Conservation (phyloP, 306 rosid species). For the Neltuma alba region DNA sequence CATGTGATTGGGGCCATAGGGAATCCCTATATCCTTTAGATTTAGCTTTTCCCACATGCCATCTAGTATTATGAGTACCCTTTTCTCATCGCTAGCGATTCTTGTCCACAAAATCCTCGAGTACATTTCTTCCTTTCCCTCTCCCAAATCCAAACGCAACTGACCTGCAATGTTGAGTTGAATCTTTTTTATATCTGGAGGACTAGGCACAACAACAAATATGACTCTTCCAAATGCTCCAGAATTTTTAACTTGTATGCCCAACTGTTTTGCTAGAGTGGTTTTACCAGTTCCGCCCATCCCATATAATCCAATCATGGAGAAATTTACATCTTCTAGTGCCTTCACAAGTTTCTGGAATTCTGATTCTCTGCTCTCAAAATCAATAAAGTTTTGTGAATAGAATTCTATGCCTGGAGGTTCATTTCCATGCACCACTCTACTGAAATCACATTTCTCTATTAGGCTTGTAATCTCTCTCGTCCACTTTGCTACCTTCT, state of each 20-base stretch:
- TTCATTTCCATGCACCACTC: background rate
- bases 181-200: background rate
- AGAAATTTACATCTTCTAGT: background rate
- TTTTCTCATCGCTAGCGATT: background rate
- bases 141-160: background rate
- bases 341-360: background rate
- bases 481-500: background rate
- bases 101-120: background rate
- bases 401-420: background rate
- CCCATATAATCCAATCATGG: background rate
- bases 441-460: too few species aligned
- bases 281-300: background rate
- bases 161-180: background rate
- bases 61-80: background rate
- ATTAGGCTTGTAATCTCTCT: background rate
- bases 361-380: background rate
- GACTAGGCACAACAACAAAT: background rate
- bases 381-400: background rate
- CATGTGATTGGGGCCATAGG: background rate
- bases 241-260: background rate
- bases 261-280: background rate
- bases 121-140: background rate
- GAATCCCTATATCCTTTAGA: constrained; percentile 27
- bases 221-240: background rate
- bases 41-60: background rate